Conservation (phyloP, 495 filamentous ascomycete species). For the Aspergillus bridgeri region DNA sequence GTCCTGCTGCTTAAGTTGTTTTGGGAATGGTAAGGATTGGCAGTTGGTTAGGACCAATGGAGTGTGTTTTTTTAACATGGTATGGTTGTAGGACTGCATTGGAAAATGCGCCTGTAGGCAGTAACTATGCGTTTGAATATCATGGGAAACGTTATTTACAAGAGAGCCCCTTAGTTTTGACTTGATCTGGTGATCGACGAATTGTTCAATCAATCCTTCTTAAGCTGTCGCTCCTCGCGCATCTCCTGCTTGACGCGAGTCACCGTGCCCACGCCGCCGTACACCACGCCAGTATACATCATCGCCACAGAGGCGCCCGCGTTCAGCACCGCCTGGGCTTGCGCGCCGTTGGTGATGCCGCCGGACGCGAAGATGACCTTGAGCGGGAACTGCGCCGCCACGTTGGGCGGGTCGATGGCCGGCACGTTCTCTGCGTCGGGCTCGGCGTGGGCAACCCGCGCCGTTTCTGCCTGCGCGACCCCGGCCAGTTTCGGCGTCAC, state of each 20-base stretch:
- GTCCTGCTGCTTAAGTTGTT: not conserved
- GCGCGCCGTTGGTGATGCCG: constrained; percentile 79
- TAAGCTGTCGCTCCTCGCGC: constrained; percentile 50
- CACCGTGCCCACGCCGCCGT: constrained; percentile 80
- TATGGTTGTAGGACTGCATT: not conserved
- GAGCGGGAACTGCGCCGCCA: constrained; percentile 32
- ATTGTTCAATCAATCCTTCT: constrained; percentile 12
- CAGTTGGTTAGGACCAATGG: not conserved
- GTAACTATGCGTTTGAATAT: not conserved
- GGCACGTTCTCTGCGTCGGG: constrained; percentile 17
- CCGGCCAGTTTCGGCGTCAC: constrained; percentile 16
- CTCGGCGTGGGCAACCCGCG: constrained; percentile 8
- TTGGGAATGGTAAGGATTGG: not conserved
- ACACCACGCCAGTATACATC: constrained; percentile 80
- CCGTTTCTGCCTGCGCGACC: constrained; percentile 10
- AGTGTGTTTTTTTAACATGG: too few species aligned
- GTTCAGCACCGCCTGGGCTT: constrained; percentile 73
- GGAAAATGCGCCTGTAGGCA: not conserved
- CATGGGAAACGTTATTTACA: not conserved
- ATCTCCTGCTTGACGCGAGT: constrained; percentile 86
- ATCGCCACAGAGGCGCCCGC: constrained; percentile 85
- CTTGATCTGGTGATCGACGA: not conserved
- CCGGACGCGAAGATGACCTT: constrained; percentile 92
- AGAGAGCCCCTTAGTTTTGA: not conserved
- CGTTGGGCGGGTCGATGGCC: constrained; percentile 9